Base-by-base conservation (phyloP, 352 stramenopile species). In the Globisporangium nagaii region DNA sequence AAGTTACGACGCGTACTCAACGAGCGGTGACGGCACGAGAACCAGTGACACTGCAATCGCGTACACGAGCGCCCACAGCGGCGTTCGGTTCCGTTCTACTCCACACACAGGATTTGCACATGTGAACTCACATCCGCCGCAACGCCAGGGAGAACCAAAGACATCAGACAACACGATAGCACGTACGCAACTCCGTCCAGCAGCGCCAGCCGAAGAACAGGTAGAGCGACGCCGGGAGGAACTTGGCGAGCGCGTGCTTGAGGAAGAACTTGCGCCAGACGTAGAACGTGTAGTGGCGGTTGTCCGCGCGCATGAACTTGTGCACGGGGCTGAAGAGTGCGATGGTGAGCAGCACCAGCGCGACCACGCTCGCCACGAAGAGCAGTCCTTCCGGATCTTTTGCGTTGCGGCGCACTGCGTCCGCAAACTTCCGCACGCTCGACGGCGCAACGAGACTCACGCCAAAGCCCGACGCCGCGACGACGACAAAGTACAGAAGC, bases 231-330 rank as follows among this genome's bases (percentile, higher is more conserved):
- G 50, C 53, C 12, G 75, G 80, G 17, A 88, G 53, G 31, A 86
- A 89, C 58, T 91, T 92, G 47, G 75, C 79, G 13, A 88, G 36
- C 0, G 57, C 44, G 41, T 93, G 82, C 40, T 86, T 86, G 4
- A 83, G 66, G 47, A 93, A 95, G 42, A 96, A 85, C 57, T 89
- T 90, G 15, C 79, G 66, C 90, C 90, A 97, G 20, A 97, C 35
- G 66, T 97, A 97, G 54, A 97, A 97, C 9, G 84, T 95, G 61
- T 95, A 97, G 63, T 97, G 88, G 8, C 90, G 83, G 55, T 97
- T 97, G 68, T 97, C 90, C 31, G 85, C 81, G 44, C 96, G 69
- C 68, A 97, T 76, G 51, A 97, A 97, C 54, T 87, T 88, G 67
- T 97, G 88, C 27, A 91, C 79, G 9, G 84, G 67, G 35, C 84